A percentile compares a stretch with the other conserved stretches of the same genome.
phyloP scores from a whole-genome alignment of 805 yeast genomes.

The Yamadazyma akitaensis region DNA sequence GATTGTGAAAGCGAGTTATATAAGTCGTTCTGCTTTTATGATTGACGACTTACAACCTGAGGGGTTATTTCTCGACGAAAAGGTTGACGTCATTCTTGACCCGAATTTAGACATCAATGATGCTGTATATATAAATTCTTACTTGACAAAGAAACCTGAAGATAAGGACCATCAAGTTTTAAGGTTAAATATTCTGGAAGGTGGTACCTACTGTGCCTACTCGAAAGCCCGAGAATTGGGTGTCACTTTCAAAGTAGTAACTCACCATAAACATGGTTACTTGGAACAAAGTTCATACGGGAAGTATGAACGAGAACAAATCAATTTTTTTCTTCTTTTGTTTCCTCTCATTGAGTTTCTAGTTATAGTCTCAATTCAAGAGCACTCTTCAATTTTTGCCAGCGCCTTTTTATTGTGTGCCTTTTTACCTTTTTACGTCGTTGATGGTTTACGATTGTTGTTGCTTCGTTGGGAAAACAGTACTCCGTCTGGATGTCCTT shows the following conservation, averaged over 20 bases:
- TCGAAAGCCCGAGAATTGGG: not conserved
- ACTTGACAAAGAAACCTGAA: not conserved
- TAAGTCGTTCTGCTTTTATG: too few relatives aligned
- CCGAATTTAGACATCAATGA: too few relatives aligned
- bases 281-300: too few relatives aligned
- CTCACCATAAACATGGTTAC: not conserved
- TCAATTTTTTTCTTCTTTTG: not conserved
- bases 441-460: not conserved
- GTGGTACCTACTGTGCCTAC: not conserved
- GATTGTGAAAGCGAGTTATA: not conserved
- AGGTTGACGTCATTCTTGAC: too few relatives aligned
- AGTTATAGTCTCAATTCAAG: too few relatives aligned
- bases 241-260: not conserved
- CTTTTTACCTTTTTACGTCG: not conserved
- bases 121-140: not conserved
- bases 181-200: not conserved
- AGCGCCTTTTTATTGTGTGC: not conserved
- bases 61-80: too few relatives aligned
- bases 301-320: too few relatives aligned
- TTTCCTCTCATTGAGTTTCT: not conserved
- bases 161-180: not conserved
- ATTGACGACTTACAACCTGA: too few relatives aligned
- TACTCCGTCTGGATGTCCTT: not conserved
- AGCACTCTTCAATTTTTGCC: not conserved
- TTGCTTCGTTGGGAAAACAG: not conserved